These are phyloP conservation scores for Solanum etuberosum DNA, from an alignment of 257 asterid species.

Conservation along the genomic window DNA sequence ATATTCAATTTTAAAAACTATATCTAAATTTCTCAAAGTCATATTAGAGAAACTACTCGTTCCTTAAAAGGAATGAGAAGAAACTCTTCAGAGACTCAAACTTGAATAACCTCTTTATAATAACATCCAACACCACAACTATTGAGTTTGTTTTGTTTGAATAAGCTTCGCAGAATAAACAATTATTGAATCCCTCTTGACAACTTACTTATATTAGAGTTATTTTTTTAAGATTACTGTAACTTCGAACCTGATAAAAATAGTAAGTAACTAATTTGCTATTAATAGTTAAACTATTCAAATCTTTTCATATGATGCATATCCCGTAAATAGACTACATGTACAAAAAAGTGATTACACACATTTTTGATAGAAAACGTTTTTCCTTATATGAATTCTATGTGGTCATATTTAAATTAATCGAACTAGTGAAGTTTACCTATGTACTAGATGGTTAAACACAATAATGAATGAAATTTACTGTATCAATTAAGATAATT, in stretches of 20 bases:
- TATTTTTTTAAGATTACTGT: neutral
- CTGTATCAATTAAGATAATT: no score
- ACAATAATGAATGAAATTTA: no score
- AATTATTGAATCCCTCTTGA: neutral
- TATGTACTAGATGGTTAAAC: no score
- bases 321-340: neutral
- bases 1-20: neutral
- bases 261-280: neutral
- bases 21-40: neutral
- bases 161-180: neutral
- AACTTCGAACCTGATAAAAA: neutral
- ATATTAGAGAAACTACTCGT: neutral
- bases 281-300: neutral
- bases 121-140: neutral
- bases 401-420: no score
- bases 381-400: no score
- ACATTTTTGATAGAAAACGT: neutral
- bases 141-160: neutral
- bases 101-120: neutral
- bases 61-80: neutral
- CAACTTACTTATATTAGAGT: neutral
- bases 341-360: neutral
- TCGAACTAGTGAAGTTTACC: no score
- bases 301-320: neutral
- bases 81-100: neutral